These are phyloP conservation scores for Lasiodiplodia theobromae DNA, from an alignment of 2,329 filamentous ascomycete species.

Conservation along the genomic window DNA sequence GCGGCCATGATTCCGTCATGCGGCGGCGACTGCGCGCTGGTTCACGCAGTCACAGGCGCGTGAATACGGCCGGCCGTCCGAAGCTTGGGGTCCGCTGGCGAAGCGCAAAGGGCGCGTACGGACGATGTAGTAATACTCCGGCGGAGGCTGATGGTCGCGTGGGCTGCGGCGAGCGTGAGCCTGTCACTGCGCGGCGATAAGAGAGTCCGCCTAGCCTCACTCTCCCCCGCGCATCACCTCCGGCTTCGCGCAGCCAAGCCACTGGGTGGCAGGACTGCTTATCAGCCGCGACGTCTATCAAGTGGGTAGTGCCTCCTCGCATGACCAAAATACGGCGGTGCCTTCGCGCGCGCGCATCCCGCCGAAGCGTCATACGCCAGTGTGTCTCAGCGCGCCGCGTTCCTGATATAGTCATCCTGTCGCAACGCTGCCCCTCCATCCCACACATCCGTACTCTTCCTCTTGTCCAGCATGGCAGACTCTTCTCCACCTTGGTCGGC, in stretches of 20 bases:
- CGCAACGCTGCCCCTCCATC: neutral
- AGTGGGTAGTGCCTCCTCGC: neutral
- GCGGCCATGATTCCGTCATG: neutral
- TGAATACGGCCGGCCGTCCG: neutral
- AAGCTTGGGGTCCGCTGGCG: neutral
- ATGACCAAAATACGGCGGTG: neutral
- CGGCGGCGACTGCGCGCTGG: neutral
- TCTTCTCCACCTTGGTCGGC: constrained; percentile 18
- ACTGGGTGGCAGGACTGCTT: neutral
- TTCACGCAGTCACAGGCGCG: neutral
- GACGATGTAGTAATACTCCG: neutral
- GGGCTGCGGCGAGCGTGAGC: constrained; percentile 2
- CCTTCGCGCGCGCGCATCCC: neutral
- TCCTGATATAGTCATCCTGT: constrained; percentile 21
- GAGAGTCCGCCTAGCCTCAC: neutral
- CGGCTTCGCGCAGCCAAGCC: neutral
- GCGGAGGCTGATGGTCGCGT: constrained; percentile 7
- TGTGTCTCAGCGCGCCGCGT: constrained; percentile 11
- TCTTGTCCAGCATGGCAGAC: constrained; percentile 18
- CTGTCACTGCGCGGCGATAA: constrained; percentile 6
- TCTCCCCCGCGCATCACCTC: constrained; percentile 1
- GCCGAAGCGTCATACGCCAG: constrained; percentile 1
- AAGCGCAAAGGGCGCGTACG: neutral
- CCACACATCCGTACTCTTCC: neutral
- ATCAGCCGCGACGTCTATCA: neutral